A percentile compares a stretch with the other conserved stretches of the same genome.
These are phyloP conservation scores for Potentilla sterilis DNA, from an alignment of 306 rosid species.

Conservation along the genomic window DNA sequence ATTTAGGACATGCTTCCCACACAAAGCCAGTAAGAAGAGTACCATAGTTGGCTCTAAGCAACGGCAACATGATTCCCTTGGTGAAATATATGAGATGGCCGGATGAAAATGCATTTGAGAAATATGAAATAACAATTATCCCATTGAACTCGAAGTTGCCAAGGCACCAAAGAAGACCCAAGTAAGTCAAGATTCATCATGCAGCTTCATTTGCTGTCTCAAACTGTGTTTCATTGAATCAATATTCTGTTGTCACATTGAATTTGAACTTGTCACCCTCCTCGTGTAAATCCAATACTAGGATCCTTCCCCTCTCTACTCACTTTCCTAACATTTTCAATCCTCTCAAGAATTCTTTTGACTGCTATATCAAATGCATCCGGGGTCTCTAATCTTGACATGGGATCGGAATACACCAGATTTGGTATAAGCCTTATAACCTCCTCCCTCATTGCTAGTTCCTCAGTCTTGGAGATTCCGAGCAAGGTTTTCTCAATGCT, in stretches of 20 bases:
- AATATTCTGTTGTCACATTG: not conserved
- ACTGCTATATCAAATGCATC: conserved; percentile 60
- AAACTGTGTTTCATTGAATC: not conserved
- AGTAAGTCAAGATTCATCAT: too few relatives aligned
- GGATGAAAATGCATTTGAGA: too few relatives aligned
- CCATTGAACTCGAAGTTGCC: too few relatives aligned
- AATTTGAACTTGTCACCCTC: not conserved
- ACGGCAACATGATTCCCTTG: too few relatives aligned
- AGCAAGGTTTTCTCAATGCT: conserved; percentile 33
- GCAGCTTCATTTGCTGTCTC: not conserved
- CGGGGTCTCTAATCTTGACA: conserved; percentile 18
- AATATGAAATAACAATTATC: too few relatives aligned
- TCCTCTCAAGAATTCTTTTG: conserved; percentile 43
- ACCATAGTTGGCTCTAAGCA: too few relatives aligned
- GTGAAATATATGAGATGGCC: too few relatives aligned
- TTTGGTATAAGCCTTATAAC: conserved; percentile 47
- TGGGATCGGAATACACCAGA: conserved; percentile 41
- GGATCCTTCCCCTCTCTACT: conserved; percentile 7
- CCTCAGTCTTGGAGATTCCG: conserved; percentile 18
- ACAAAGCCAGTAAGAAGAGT: too few relatives aligned
- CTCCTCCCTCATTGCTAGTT: conserved; percentile 41
- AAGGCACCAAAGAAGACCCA: too few relatives aligned
- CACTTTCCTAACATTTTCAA: conserved; percentile 28
- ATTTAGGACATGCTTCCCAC: too few relatives aligned
- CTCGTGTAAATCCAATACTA: conserved; percentile 5